These are phyloP conservation scores for Gonapodya prolifera DNA, from an alignment of 192 early-diverging fungal species.

Conservation along the genomic window DNA sequence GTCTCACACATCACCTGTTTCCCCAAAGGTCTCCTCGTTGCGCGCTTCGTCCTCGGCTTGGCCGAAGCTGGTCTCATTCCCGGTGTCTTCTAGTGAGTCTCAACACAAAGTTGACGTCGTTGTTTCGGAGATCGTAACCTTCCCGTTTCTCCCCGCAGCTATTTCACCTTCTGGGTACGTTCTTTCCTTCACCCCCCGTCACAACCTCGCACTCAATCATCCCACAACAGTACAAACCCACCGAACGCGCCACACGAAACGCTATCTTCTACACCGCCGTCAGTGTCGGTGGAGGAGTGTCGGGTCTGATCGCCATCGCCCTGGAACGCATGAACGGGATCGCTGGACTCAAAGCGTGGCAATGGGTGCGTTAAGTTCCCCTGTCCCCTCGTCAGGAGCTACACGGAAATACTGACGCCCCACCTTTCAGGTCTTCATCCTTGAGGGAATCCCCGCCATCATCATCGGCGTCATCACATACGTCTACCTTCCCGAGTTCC, in stretches of 20 bases:
- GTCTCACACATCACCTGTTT: background rate
- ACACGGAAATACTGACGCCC: background rate
- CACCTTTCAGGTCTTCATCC: background rate
- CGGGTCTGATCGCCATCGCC: background rate
- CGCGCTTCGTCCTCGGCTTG: conserved; percentile 46
- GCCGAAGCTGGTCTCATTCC: conserved; percentile 46
- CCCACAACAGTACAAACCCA: background rate
- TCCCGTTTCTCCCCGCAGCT: background rate
- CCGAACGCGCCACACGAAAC: background rate
- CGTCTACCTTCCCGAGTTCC: background rate
- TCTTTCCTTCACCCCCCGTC: too few species aligned
- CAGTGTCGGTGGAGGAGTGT: background rate
- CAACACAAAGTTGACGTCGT: too few species aligned
- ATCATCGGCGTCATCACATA: background rate
- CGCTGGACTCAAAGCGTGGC: background rate
- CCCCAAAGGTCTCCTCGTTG: conserved; percentile 27
- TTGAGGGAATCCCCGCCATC: conserved; percentile 1
- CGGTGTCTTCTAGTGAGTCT: conserved; percentile 29
- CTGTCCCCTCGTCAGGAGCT: background rate
- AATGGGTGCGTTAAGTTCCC: background rate
- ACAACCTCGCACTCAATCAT: too few species aligned
- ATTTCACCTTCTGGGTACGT: conserved; percentile 1
- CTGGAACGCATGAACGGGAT: background rate
- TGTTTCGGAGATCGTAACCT: too few species aligned
- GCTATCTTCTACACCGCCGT: conserved; percentile 3